Evolutionary conservation across 345 rosid genomes (phyloP), one percentile per base, ranked within the genome.

Genomic region (Laguncularia racemosa): DNA sequence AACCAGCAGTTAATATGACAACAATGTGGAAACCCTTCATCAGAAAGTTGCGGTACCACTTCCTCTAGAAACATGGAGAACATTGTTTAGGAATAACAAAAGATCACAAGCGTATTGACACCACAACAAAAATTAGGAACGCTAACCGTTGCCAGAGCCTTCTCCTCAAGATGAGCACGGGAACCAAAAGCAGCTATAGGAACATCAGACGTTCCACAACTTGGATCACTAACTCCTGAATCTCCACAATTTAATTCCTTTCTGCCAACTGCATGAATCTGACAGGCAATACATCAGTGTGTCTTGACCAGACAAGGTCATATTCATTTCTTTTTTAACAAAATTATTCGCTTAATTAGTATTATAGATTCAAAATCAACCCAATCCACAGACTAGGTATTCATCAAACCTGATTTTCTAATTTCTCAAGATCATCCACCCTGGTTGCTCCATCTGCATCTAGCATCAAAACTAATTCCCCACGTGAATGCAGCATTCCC

Each of bases 361-460:
- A 48, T 6, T 33, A 53, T 14, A 28, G 26, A 43, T 21, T 16
- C 21, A 20, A 19, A 18, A 57, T 18, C 1, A 52, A 44, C 9
- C 45, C 3, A 57, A 21, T 33, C 10, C 49, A 46, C 43, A 16
- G 33, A 14, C 16, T 44, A 7, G 14, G 61, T 62, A 46, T 54
- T 48, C 59, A 46, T 64, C 73, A 33, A 59, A 93, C 99, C 99
- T 93, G 77, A 57, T 73, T 80, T 84, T 93, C 99, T 65, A 93
- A 97, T 72, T 90, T 93, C 80, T 93, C 95, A 19, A 93, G 73
- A 75, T 89, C 97, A 33, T 76, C 73, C 59, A 90, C 81, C 84
- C 90, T 82, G 59, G 99, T 93, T n/a, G 99, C 99, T 14, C 99
- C 99, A 78, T 93, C 99, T 56, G 99, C 99, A 81, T 93, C 99